phyloP scores from a whole-genome alignment of 2,329 filamentous ascomycete species.

The Cytospora piceae region DNA sequence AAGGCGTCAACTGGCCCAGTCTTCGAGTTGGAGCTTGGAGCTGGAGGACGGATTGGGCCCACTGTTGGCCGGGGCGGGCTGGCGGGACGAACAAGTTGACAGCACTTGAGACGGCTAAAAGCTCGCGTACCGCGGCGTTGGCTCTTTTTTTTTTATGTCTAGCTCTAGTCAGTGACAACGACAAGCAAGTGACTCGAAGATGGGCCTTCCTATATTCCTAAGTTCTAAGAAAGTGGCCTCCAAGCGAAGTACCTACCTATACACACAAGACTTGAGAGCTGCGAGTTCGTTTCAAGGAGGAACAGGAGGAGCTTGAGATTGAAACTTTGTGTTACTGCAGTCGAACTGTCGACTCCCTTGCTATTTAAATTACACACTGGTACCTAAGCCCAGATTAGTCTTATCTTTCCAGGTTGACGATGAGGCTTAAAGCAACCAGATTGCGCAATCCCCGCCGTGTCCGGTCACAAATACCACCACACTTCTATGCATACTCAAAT shows the following conservation, averaged over 20 bases:
- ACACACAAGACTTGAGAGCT: too few species aligned
- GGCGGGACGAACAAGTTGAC: not conserved
- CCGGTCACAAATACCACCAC: not conserved
- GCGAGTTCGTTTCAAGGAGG: not conserved
- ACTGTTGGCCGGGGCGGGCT: not conserved
- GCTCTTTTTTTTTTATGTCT: not conserved
- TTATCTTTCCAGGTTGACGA: not conserved
- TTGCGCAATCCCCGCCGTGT: not conserved
- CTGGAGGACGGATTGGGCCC: not conserved
- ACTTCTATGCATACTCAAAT: not conserved
- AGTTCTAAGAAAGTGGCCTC: not conserved
- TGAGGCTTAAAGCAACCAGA: not conserved
- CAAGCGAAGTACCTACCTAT: not conserved
- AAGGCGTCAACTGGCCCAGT: not conserved
- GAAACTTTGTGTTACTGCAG: not conserved
- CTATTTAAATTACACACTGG: conserved; percentile 2
- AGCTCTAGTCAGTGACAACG: not conserved
- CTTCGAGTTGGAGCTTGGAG: not conserved
- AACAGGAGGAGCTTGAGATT: not conserved
- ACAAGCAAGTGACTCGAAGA: not conserved
- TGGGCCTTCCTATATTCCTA: not conserved
- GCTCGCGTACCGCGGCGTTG: conserved; percentile 2
- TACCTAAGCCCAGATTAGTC: not conserved
- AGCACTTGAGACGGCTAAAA: not conserved
- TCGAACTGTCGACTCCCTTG: not conserved